Evolutionary conservation across 768 basidiomycete species (phyloP).

Genomic region (Termitomyces sp.): DNA sequence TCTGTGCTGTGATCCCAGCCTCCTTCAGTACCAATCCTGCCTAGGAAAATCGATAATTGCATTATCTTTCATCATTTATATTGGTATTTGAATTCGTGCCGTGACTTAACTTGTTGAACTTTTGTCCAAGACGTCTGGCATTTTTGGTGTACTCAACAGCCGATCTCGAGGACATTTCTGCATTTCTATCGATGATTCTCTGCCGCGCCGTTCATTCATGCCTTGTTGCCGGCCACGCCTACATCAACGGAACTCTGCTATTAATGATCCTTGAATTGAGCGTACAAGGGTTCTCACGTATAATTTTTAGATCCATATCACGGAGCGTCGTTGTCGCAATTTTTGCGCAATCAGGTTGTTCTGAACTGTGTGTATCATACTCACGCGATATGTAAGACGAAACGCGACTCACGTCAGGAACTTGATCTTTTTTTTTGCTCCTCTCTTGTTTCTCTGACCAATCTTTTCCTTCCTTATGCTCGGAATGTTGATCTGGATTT

Average conservation of each 20-base stretch:
- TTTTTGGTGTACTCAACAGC: background rate
- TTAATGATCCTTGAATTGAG: background rate
- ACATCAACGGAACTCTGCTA: background rate
- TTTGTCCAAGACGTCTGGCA: background rate
- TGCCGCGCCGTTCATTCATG: background rate
- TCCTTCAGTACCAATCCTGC: conserved; percentile 7
- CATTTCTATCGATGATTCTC: background rate
- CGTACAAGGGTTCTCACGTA: background rate
- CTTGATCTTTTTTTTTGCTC: too few relatives aligned
- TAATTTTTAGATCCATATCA: background rate
- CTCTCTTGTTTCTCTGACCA: background rate
- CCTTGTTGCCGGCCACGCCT: background rate
- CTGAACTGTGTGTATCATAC: background rate
- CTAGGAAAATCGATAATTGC: conserved; percentile 1
- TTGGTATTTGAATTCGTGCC: background rate
- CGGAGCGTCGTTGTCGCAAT: background rate
- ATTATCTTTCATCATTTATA: background rate
- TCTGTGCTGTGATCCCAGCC: conserved; percentile 3
- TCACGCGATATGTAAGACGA: too few relatives aligned
- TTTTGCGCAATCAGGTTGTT: background rate
- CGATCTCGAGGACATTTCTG: background rate
- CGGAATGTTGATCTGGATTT: background rate
- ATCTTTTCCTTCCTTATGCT: background rate
- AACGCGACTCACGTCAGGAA: background rate
- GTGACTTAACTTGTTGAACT: background rate